phyloP scores from a whole-genome alignment of 257 asterid species.

The Knoxia roxburghii region DNA sequence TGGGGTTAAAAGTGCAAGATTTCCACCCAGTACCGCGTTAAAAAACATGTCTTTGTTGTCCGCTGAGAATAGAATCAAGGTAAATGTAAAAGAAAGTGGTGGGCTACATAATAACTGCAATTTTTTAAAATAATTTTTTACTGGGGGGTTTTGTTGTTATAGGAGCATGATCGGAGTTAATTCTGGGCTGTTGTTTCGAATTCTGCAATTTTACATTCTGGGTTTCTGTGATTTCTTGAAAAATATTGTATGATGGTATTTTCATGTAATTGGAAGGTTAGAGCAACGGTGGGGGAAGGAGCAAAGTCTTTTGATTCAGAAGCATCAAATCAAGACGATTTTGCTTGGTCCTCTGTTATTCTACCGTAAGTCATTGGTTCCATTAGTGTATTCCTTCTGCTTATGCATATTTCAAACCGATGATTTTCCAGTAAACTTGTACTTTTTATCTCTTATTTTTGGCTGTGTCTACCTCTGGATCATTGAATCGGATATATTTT shows the following conservation, averaged over 20 bases:
- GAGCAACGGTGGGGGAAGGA: conserved; percentile 58
- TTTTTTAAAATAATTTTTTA: not conserved
- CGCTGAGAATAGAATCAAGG: conserved; percentile 9
- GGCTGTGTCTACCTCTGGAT: not conserved
- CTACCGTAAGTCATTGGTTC: conserved; percentile 57
- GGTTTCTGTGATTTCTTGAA: not conserved
- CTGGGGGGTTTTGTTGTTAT: not conserved
- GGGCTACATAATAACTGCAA: not conserved
- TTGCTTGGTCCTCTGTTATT: conserved; percentile 76
- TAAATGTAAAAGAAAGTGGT: conserved; percentile 17
- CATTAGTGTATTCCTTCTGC: not conserved
- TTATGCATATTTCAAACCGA: not conserved
- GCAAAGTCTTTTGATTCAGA: conserved; percentile 40
- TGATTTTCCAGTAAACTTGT: not conserved
- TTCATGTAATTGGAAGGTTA: conserved; percentile 31
- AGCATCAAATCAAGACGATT: conserved; percentile 46
- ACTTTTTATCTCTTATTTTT: not conserved
- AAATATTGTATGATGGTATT: not conserved
- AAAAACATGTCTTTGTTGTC: conserved; percentile 3
- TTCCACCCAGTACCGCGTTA: conserved; percentile 3
- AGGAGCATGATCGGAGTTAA: not conserved
- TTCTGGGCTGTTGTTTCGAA: not conserved
- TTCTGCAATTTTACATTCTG: not conserved
- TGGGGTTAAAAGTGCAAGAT: not conserved
- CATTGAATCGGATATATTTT: not conserved